A percentile compares a stretch with the other conserved stretches of the same genome.
phyloP scores from a whole-genome alignment of 768 basidiomycete genomes.

The Leccinum variicolor region DNA sequence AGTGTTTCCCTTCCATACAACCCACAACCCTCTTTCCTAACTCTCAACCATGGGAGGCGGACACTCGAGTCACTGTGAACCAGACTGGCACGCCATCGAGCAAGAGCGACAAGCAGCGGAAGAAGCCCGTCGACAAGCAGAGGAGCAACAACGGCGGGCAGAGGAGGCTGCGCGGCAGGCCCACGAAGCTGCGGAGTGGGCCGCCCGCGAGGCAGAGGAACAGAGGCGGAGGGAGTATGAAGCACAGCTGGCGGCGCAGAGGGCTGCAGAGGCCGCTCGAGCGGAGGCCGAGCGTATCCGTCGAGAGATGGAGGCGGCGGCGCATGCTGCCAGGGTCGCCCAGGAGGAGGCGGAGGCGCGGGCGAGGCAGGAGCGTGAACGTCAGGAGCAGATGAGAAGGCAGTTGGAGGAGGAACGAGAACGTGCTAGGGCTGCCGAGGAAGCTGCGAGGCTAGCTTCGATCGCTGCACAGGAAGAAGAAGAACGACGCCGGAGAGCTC shows the following conservation, averaged over 20 bases:
- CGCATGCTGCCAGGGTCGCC: constrained; percentile 21
- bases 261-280: constrained; percentile 22
- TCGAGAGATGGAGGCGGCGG: constrained; percentile 20
- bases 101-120: constrained; percentile 17
- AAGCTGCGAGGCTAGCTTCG: constrained; percentile 22
- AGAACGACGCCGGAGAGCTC: constrained; percentile 17
- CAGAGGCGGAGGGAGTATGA: constrained; percentile 13
- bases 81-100: constrained; percentile 23
- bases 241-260: constrained; percentile 17
- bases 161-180: constrained; percentile 21
- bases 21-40: background rate
- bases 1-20: too few species aligned
- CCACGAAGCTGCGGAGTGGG: constrained; percentile 22
- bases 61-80: constrained; percentile 24
- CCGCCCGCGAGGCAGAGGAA: constrained; percentile 20
- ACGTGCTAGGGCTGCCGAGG: constrained; percentile 16
- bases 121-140: constrained; percentile 18
- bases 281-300: constrained; percentile 24
- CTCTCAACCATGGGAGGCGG: constrained; percentile 23
- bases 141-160: constrained; percentile 14
- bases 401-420: constrained; percentile 22
- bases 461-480: constrained; percentile 25
- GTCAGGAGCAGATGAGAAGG: constrained; percentile 12
- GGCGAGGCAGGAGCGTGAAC: constrained; percentile 23
- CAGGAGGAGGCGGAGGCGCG: constrained; percentile 22